Evolutionary conservation across 176 grass and related monocot species (phyloP), one percentile per base, ranked within the genome.

Genomic region (Elaeis guineensis): DNA sequence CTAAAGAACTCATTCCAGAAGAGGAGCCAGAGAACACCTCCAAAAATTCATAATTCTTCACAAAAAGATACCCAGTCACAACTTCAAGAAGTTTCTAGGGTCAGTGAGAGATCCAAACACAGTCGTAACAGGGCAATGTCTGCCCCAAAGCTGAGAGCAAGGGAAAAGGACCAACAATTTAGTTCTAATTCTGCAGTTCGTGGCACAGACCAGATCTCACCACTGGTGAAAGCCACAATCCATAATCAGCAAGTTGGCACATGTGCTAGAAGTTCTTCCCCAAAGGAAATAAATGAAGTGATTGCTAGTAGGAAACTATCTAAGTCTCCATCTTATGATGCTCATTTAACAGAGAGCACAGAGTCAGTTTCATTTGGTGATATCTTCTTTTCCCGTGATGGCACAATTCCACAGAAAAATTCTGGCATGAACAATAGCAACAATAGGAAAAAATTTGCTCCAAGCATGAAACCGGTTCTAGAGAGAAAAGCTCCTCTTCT

Each of bases 321-420:
- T 22, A 75, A 78, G 17, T 53, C 67, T 72, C 65, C 77, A 21
- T 78, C 61, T 62, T 74, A 89, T 72, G 74, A 89, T 78, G 86
- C 79, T 51, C 75, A 80, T 68, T 30, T 25, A 24, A 69, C 64
- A 66, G 84, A 74, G 26, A 89, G 86, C 66, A 80, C 77, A 26
- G 86, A 89, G 25, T 87, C 81, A 0, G 51, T 85, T 39, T 65
- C 86, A 55, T 18, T 65, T 71, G 66, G 86, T 77, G 81, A 89
- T 56, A 89, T 89, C 29, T 89, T 84, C 77, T 89, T 89, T 60
- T 89, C 86, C 25, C 80, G 44, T 67, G 81, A 89, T 74, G 70
- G 77, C 14, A 61, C 65, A 58, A 69, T 61, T 66, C 80, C 69
- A 26, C 74, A 49, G 57, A 81, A 74, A 84, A 67, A 55, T 71